Base-by-base conservation (phyloP, 139 green algal genomes). In the Chlorella sp. region DNA sequence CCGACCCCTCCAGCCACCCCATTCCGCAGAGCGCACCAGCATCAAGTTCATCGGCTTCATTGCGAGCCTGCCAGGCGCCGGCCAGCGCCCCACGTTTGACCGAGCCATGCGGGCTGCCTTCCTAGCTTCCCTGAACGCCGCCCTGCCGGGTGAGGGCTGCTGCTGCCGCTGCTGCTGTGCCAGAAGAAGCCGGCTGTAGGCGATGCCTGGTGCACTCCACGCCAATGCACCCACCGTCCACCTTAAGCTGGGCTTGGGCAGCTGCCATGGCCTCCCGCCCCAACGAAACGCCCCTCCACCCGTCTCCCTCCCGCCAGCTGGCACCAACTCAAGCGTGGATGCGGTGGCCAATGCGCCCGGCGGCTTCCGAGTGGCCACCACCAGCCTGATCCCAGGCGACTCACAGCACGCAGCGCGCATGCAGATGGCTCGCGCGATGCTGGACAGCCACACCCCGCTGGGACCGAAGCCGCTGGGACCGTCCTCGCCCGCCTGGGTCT, bases 351-450 rank as follows among this genome's bases (percentile, higher is more conserved):
- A 36, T 11, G 56, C 34, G 23, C 26, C 60, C 4, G 55, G 75
- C 75, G 75, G 75, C 55, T 81, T 60, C 44, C 23, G 30, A 17
- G 25, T 81, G 23, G 75, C 69, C 56, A 81, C 75, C 34, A 34
- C 25, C 18, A 81, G 30, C 75, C 18, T 32, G 0, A 71, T 71
- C 75, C 44, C 75, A 34, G 23, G 34, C 56, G 23, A 64, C 56
- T 20, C 51, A 2, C 51, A 64, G 55, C 75, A 81, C 11, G 56
- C 34, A 26, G 16, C 75, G 4, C 17, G 32, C 7, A 1, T 71
- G 30, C 16, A 1, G 5, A 38, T 71, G 21, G 75, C 55, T 21
- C 55, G 75, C n/a, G 21, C 23, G 25, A 34, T 81, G 56, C 17
- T 69, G 47, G 30, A 36, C 16, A 18, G 20, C 5, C 23, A 38